phyloP scores from a whole-genome alignment of 164 flowering plant genomes.

The Pachysandra terminalis region DNA sequence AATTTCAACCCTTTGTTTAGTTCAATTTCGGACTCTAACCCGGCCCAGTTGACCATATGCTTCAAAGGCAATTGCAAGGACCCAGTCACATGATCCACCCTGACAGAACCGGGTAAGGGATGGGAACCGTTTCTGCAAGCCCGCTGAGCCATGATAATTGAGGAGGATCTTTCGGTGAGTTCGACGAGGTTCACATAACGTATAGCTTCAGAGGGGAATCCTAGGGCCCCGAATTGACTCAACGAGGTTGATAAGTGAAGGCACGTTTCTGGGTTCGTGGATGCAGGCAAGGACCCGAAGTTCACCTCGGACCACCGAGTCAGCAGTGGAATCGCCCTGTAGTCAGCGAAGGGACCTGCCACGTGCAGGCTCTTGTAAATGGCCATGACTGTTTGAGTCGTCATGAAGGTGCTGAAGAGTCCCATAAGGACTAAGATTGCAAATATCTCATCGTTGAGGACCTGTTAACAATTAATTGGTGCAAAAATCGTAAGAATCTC shows the following conservation, averaged over 20 bases:
- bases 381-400: constrained; percentile 67
- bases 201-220: constrained; percentile 42
- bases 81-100: too few relatives aligned
- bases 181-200: constrained; percentile 61
- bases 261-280: constrained; percentile 46
- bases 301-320: constrained; percentile 17
- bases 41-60: too few relatives aligned
- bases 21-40: too few relatives aligned
- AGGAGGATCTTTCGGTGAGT: constrained; percentile 67
- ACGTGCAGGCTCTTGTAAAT: constrained; percentile 55
- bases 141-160: constrained; percentile 61
- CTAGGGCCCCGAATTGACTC: constrained; percentile 42
- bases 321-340: constrained; percentile 7
- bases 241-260: constrained; percentile 50
- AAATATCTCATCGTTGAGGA: constrained; percentile 63
- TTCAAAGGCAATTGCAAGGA: too few relatives aligned
- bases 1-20: too few relatives aligned
- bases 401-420: constrained; percentile 72
- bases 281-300: constrained; percentile 59
- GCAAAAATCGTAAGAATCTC: too few relatives aligned
- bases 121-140: too few relatives aligned
- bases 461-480: constrained; percentile 29
- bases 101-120: too few relatives aligned
- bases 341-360: constrained; percentile 21
- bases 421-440: constrained; percentile 84